Evolutionary conservation across 768 basidiomycete genomes (phyloP), one percentile per base, ranked within the genome.

Genomic region (Rhizopogon sp.): DNA sequence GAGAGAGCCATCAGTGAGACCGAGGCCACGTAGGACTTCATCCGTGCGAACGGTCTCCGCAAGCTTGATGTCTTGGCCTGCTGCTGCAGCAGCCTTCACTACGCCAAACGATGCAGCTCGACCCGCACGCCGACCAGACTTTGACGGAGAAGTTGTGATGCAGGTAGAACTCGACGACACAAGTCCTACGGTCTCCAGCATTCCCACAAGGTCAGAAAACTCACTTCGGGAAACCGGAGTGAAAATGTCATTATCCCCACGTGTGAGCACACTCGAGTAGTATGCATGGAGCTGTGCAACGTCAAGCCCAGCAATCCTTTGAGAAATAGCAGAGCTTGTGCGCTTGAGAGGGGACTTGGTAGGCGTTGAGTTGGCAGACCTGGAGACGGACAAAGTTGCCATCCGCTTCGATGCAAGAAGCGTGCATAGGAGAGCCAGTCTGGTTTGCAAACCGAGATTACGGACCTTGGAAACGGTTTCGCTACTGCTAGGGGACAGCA

Each of bases 121-220:
- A 37, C 78, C 72, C 1, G 74, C 66, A 37, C 82, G 78, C 44
- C 77, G 80, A 56, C 75, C 75, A 29, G 79, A 74, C 60, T 75
- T 80, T 16, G 75, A 71, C 0, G 80, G 74, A 7, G 77, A 72
- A 20, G 69, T 58, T 43, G 62, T 56, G 50, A 65, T 50, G 57
- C 65, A 52, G 66, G 72, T 10, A 70, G 3, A 78, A 59, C 47
- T 60, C n/a, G 58, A 59, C 0, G 76, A 73, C 8, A 87, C 70
- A 6, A 90, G 73, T 2, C 90, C 91, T 6, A 80, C 77, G 3
- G 86, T 88, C 69, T 93, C 90, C 39, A 93, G 71, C 46, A 92
- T 72, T 25, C 81, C 79, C 0, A 88, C 63, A 3, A 93, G 74
- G 60, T 93, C 90, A 0, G 76, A 73, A 59, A 93, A 91, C 61